These are phyloP conservation scores for Wickerhamiella infanticola DNA, from an alignment of 1,139 yeast genomes.

Conservation along the genomic window DNA sequence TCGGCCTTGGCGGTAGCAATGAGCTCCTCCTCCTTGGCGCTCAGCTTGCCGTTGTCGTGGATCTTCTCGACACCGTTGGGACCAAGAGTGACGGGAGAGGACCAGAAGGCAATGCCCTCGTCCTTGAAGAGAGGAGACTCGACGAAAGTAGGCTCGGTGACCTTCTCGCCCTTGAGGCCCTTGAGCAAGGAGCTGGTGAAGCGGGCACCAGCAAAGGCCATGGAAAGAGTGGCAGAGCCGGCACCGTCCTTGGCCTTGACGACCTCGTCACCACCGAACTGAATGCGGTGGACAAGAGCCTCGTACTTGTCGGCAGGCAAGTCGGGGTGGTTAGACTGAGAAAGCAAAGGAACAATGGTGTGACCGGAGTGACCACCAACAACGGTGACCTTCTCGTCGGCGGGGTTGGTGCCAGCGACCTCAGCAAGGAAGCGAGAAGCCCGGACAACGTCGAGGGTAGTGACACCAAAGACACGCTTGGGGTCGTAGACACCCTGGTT, in stretches of 20 bases:
- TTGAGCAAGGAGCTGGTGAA: constrained; percentile 33
- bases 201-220: constrained; percentile 97
- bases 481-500: constrained; percentile 81
- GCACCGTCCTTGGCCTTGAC: constrained; percentile 98
- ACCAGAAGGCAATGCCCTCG: constrained; percentile 83
- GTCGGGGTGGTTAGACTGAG: constrained; percentile 42
- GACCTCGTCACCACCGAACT: constrained; percentile 98
- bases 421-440: constrained; percentile 83
- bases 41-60: constrained; percentile 59
- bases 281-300: constrained; percentile 79
- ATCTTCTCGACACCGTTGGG: constrained; percentile 75
- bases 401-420: constrained; percentile 42
- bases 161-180: constrained; percentile 35
- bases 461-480: constrained; percentile 86
- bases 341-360: constrained; percentile 89
- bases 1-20: constrained; percentile 31
- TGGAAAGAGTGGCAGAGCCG: constrained; percentile 95
- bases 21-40: constrained; percentile 67
- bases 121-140: constrained; percentile 66
- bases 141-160: constrained; percentile 47
- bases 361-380: constrained; percentile 99
- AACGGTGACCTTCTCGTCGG: constrained; percentile 36
- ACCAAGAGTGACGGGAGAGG: constrained; percentile 81
- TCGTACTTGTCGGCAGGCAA: constrained; percentile 44
- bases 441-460: constrained; percentile 89